Evolutionary conservation across 129 eudicot species (phyloP).

Genomic region (Smallanthus sonchifolius): DNA sequence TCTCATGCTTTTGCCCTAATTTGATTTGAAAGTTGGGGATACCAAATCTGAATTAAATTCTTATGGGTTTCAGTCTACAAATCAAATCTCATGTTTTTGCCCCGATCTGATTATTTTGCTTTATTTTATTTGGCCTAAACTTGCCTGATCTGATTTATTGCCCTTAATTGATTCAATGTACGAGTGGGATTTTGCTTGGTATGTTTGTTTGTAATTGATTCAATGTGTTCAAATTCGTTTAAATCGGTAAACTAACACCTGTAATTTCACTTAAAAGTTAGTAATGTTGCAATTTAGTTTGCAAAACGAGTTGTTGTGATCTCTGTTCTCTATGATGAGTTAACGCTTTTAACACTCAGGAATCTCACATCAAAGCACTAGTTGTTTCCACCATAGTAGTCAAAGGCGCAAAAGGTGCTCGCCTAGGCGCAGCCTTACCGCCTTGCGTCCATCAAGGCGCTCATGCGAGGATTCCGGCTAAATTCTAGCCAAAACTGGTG

Average conservation of each 20-base stretch:
- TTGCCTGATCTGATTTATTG: neutral
- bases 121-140: neutral
- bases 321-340: neutral
- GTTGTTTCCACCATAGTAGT: neutral
- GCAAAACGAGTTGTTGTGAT: neutral
- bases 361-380: neutral
- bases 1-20: neutral
- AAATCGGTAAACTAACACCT: neutral
- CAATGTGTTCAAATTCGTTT: neutral
- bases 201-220: no score
- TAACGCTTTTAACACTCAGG: neutral
- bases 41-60: neutral
- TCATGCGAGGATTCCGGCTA: no score
- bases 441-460: no score
- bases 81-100: neutral
- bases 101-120: neutral
- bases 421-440: no score
- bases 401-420: no score
- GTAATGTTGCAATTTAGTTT: neutral
- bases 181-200: no score
- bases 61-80: neutral
- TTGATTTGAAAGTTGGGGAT: neutral
- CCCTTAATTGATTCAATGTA: neutral
- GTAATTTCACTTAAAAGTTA: neutral
- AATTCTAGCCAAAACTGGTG: no score